These are phyloP conservation scores for Eutypella sp. DNA, from an alignment of 2,329 filamentous ascomycete species.

Conservation along the genomic window DNA sequence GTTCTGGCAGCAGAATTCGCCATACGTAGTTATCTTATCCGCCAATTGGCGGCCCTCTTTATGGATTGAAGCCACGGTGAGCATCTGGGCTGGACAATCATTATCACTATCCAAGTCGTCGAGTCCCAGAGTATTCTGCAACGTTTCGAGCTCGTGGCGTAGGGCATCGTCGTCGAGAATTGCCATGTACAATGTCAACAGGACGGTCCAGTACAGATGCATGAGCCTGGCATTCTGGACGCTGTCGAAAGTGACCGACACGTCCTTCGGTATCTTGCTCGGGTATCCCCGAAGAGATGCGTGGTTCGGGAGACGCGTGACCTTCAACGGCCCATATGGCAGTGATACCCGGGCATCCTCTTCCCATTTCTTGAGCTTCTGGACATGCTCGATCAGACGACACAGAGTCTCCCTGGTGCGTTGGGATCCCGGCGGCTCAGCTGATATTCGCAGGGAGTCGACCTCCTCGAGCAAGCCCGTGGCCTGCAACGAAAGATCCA, in stretches of 20 bases:
- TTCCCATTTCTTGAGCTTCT: slow-evolving; percentile 6
- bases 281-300: slow-evolving; percentile 12
- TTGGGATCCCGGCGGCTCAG: background rate
- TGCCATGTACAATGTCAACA: slow-evolving; percentile 14
- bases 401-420: slow-evolving; percentile 3
- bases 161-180: slow-evolving; percentile 11
- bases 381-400: slow-evolving; percentile 7
- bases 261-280: slow-evolving; percentile 4
- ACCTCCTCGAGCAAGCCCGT: slow-evolving; percentile 11
- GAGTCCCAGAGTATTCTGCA: background rate
- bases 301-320: background rate
- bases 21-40: slow-evolving; percentile 9
- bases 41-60: slow-evolving; percentile 12
- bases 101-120: background rate
- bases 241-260: slow-evolving; percentile 8
- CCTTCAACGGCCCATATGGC: background rate
- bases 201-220: slow-evolving; percentile 12
- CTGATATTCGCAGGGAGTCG: slow-evolving; percentile 4
- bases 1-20: slow-evolving; percentile 9
- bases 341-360: slow-evolving; percentile 1
- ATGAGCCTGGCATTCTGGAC: slow-evolving; percentile 13
- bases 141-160: slow-evolving; percentile 1
- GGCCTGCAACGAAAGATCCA: slow-evolving; percentile 11
- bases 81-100: background rate
- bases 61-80: slow-evolving; percentile 2